Evolutionary conservation across 2,329 filamentous ascomycete genomes (phyloP).

Genomic region (Coleophoma crateriformis): DNA sequence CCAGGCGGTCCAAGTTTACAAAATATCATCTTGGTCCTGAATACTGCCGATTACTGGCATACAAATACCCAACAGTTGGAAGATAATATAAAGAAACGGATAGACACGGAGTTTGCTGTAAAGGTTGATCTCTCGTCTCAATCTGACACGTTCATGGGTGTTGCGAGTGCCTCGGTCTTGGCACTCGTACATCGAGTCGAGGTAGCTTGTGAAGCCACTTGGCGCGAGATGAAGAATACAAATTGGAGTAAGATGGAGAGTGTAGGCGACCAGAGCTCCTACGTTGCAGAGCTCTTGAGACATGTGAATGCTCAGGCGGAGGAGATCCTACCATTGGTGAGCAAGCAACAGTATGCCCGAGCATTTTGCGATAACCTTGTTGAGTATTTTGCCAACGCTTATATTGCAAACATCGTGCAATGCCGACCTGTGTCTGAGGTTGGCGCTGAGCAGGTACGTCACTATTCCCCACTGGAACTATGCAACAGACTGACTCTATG

Average conservation of each 20-base stretch:
- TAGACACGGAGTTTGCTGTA: slow-evolving; percentile 70
- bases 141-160: slow-evolving; percentile 90
- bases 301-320: slow-evolving; percentile 66
- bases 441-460: slow-evolving; percentile 77
- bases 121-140: slow-evolving; percentile 88
- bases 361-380: slow-evolving; percentile 97
- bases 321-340: slow-evolving; percentile 71
- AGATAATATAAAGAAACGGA: slow-evolving; percentile 86
- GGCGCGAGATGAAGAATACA: slow-evolving; percentile 96
- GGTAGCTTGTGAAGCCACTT: slow-evolving; percentile 74
- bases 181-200: slow-evolving; percentile 82
- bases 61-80: slow-evolving; percentile 88
- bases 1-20: slow-evolving; percentile 53
- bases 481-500: slow-evolving; percentile 17
- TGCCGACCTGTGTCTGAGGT: slow-evolving; percentile 90
- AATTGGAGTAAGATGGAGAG: slow-evolving; percentile 92
- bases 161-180: slow-evolving; percentile 82
- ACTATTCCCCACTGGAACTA: not conserved
- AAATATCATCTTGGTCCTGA: slow-evolving; percentile 80
- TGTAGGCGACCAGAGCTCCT: slow-evolving; percentile 89
- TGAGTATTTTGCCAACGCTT: slow-evolving; percentile 74
- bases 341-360: slow-evolving; percentile 89
- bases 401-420: slow-evolving; percentile 78
- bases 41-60: slow-evolving; percentile 97
- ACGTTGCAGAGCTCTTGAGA: slow-evolving; percentile 75